phyloP scores from a whole-genome alignment of 2,329 filamentous ascomycete species.

The Colletotrichum sp. region DNA sequence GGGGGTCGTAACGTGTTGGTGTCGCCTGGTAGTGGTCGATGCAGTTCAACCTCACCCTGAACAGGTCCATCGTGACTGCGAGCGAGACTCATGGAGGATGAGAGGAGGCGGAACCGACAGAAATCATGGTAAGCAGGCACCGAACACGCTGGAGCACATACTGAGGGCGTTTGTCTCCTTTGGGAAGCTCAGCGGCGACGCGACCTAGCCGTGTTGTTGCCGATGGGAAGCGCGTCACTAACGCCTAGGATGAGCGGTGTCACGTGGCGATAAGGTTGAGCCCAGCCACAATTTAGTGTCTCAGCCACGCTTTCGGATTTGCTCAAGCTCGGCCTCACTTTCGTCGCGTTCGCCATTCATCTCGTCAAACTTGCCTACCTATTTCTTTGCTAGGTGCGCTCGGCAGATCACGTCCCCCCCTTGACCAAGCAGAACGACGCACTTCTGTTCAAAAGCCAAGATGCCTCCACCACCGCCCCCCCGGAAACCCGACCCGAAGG shows the following conservation, averaged over 20 bases:
- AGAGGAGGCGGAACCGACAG: background rate
- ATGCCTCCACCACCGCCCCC: slow-evolving; percentile 34
- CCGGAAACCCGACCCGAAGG: slow-evolving; percentile 33
- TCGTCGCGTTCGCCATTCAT: background rate
- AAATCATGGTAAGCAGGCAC: background rate
- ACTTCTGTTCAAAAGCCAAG: background rate
- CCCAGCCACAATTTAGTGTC: background rate
- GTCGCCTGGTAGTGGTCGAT: slow-evolving; percentile 91
- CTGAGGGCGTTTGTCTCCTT: background rate
- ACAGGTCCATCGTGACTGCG: slow-evolving; percentile 62
- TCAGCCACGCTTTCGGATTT: background rate
- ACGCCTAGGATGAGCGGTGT: slow-evolving; percentile 9
- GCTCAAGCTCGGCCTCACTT: background rate
- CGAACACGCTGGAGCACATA: background rate
- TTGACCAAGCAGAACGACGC: background rate
- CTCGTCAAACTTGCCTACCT: background rate
- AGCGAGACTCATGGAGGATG: slow-evolving; percentile 5
- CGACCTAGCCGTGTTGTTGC: slow-evolving; percentile 9
- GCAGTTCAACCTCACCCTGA: slow-evolving; percentile 92
- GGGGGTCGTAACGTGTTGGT: slow-evolving; percentile 81
- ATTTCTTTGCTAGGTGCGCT: background rate
- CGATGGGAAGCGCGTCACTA: background rate
- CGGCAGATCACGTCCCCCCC: background rate
- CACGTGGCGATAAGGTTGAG: slow-evolving; percentile 30
- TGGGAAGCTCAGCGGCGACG: background rate